Base-by-base conservation (phyloP, 2,329 filamentous ascomycete genomes). In the Drechslerella coelobrocha region DNA sequence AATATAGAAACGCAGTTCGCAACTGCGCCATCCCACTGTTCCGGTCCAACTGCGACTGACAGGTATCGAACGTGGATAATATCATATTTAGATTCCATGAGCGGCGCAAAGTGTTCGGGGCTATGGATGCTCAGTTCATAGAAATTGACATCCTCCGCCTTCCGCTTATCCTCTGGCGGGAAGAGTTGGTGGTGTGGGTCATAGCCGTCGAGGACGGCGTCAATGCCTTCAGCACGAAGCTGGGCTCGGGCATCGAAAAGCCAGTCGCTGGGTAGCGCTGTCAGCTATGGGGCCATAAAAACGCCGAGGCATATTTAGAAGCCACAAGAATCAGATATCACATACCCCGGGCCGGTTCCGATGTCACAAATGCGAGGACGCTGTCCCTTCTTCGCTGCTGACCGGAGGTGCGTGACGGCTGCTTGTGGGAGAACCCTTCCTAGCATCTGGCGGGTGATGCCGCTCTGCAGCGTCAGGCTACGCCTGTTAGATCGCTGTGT, bases 361-460 rank as follows among this genome's bases (percentile, higher is more conserved):
- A 61, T 41, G 26, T 61, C 59, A 9, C 48, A 34, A 2, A 61
- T 54, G 12, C 59, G 59, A 23, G 59, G 59, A 6, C 59, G 37
- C 10, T 47, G n/a, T 14, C 59, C 59, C 9, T 61, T 61, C 17
- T 53, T 12, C 14, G 48, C n/a, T 19, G 54, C 45, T 2, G 21
- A 9, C 0, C 41, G 53, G 19, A 63, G 52, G 31, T 63, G 52
- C 17, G 51, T 9, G 12, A 56, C 43, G 14, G 51, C 43, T 14
- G 43, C 17, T 48, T 53, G 23, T 10, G 60, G 52, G 4, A 63
- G 45, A 8, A 63, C 37, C 7, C 21, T 23, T 19, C 52, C 45
- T 43, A 63, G 55, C 60, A 63, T 63, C 17, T 63, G 41, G 19
- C 60, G 41, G 21, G 60, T 63, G 21, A 63, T 63, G 17, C 41